phyloP scores from a whole-genome alignment of 116 monocot species.

The Phalaenopsis hybrid region DNA sequence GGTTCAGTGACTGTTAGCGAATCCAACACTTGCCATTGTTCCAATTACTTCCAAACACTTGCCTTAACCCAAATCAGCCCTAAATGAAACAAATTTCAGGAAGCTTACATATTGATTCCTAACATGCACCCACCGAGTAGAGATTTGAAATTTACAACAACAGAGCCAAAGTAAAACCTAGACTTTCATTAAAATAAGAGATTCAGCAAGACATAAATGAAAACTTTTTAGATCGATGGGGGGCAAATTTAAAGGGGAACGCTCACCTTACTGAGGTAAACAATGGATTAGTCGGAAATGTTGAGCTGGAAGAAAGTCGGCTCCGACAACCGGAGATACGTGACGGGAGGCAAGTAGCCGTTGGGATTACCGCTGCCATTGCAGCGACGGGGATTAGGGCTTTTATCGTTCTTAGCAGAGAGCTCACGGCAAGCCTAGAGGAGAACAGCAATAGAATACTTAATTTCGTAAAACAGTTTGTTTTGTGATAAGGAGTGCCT shows the following conservation, averaged over 20 bases:
- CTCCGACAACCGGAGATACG: not conserved
- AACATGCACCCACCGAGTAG: not conserved
- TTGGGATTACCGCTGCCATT: too few relatives aligned
- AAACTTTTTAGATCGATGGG: not conserved
- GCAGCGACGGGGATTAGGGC: too few relatives aligned
- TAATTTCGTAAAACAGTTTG: too few relatives aligned
- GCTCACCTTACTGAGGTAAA: slow-evolving; percentile 5
- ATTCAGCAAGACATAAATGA: not conserved
- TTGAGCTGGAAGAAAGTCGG: not conserved
- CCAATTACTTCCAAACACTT: too few relatives aligned
- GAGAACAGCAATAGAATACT: too few relatives aligned
- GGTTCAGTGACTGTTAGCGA: too few relatives aligned
- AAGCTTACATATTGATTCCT: not conserved
- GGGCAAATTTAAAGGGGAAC: not conserved
- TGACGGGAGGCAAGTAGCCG: not conserved
- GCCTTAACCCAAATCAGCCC: not conserved
- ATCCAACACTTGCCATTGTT: too few relatives aligned
- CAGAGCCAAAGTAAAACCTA: not conserved
- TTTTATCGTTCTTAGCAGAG: too few relatives aligned
- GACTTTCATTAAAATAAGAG: not conserved
- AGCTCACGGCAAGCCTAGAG: too few relatives aligned
- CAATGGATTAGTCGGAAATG: not conserved
- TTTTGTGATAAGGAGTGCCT: too few relatives aligned
- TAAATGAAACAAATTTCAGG: not conserved
- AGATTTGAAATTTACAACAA: not conserved